Evolutionary conservation across 331 rosid genomes (phyloP).

Genomic region (Quercus lobata): DNA sequence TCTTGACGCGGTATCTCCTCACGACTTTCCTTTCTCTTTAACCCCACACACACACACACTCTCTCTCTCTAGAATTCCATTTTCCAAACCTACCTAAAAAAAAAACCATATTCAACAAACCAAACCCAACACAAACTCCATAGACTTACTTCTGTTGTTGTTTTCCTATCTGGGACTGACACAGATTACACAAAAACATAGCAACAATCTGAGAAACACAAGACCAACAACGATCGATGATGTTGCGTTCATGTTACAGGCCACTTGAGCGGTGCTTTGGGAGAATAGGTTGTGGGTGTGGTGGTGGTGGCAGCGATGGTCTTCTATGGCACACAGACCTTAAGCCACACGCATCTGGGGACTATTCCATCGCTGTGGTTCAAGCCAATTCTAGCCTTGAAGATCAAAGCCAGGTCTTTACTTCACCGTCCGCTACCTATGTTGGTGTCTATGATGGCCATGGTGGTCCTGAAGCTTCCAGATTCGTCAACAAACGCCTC

Average conservation of each 20-base stretch:
- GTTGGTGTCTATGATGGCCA: constrained; percentile 94
- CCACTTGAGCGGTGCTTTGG: constrained; percentile 63
- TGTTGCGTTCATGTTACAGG: constrained; percentile 46
- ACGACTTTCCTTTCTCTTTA: constrained; percentile 19
- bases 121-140: neutral
- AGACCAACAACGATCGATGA: constrained; percentile 13
- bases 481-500: constrained; percentile 73
- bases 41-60: neutral
- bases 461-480: constrained; percentile 94
- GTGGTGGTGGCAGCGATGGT: constrained; percentile 46
- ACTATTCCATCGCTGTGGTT: constrained; percentile 91
- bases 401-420: constrained; percentile 91
- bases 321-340: constrained; percentile 86
- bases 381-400: constrained; percentile 86
- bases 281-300: constrained; percentile 10
- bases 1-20: constrained; percentile 30
- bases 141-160: neutral
- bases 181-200: neutral
- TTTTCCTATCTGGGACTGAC: too few species aligned
- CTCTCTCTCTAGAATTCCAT: neutral
- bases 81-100: neutral
- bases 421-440: constrained; percentile 78
- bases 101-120: neutral
- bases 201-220: neutral
- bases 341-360: constrained; percentile 84